Evolutionary conservation across 371 early-diverging fungal species (phyloP), one percentile per base, ranked within the genome.

Genomic region (Mortierella sp.): DNA sequence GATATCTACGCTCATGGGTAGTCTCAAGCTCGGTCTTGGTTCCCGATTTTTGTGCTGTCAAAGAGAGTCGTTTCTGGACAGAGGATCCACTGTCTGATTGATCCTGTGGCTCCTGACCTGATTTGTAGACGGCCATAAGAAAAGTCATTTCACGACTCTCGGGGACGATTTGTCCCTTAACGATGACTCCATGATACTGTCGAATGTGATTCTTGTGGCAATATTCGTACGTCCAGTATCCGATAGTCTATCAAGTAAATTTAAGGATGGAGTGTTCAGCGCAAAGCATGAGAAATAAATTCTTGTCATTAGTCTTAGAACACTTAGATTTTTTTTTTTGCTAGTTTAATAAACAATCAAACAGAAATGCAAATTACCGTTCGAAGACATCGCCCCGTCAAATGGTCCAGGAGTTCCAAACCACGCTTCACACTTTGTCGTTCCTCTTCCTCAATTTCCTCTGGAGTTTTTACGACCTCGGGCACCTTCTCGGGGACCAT

Each of bases 151-250:
- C 70, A 18, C 68, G 57, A 28, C 61, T 52, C 3, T 62, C 57
- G 23, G 72, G 60, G 21, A 76, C 56, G 45, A 57, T 66, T 23
- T 68, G 63, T 4, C 70, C 61, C 18, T 71, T 64, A 18, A 47
- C 37, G 7, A 62, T 65, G 37, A 68, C 53, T 7, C 83, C 70
- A 62, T 93, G 92, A 70, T 84, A 93, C 77, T 95, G 95, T 4
- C 93, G 90, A 18, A 95, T 88, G 51, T 88, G 82, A 44, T 74
- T 81, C 52, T 82, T 80, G 75, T 92, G 93, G 70, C 95, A 95
- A 72, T 90, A 93, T 79, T 95, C 94, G 66, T 93, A 95, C 0
- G 89, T 83, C 93, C 94, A 95, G 80, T 89, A 94, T 19, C 86
- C 88, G 28, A 82, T 80, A 19, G 75, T 70, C 87, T 93, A 84